Base-by-base conservation (phyloP, 2,329 filamentous ascomycete genomes). In the Colletotrichum abscissum region DNA sequence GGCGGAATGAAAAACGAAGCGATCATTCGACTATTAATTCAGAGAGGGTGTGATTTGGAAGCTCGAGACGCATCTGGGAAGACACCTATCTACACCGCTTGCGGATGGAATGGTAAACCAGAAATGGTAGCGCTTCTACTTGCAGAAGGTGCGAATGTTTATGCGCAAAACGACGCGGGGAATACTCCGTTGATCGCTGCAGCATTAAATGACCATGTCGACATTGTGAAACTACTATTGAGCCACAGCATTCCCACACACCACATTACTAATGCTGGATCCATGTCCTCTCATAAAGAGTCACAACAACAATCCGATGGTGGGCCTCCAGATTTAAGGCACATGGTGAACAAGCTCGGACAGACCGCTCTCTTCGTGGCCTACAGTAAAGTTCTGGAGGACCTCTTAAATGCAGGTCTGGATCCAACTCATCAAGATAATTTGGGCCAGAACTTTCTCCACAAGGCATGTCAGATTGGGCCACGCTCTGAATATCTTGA, bases 371-470 rank as follows among this genome's bases (percentile, higher is more conserved):
- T 65, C 3, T 65, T 56, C 26, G 4, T 26, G 24, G 24, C 24
- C 24, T 26, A 26, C 24, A 1, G 3, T 4, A 26, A 26, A 26
- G 4, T 4, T 26, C 0, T 52, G 19, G 1, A 0, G 1, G 9
- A 1, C 7, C 8, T 64, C 0, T 8, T 65, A 1, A 26, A 26
- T 28, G 14, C 12, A 24, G 62, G 19, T n/a, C 5, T 56, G n/a
- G 16, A 65, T 24, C 35, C 9, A 7, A 9, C 12, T 4, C 33
- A 16, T 5, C 12, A 1, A 4, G n/a, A 65, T 12, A 19, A 35
- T n/a, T 1, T 5, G 12, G 62, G 46, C 5, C 46, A 28, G 1
- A 56, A 26, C 1, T 56, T 58, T 2, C 54, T 66, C 4, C 54
- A 55, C 1, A 2, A 6, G 19, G 63, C 30, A 5, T n/a, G n/a